Conservation (phyloP, 140 eudicot species). For the Erigeron philadelphicus region DNA sequence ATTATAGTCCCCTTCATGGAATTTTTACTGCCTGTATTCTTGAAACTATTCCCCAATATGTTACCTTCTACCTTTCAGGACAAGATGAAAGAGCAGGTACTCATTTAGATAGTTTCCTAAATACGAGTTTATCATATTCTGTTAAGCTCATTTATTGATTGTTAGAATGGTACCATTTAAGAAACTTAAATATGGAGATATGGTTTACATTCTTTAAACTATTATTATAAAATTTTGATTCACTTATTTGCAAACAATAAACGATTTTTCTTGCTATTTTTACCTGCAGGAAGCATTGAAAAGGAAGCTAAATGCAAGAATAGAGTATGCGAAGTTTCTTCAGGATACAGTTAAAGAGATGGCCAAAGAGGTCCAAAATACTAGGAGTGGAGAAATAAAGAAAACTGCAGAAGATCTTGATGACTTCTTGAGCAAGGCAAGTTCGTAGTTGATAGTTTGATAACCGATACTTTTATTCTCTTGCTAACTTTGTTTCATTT, state of each 20-base stretch:
- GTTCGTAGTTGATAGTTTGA: conserved; percentile 15
- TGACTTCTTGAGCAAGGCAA: conserved; percentile 62
- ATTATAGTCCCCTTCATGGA: conserved; percentile 85
- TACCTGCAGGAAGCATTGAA: conserved; percentile 62
- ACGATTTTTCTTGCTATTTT: conserved; percentile 15
- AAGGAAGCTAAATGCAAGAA: conserved; percentile 72
- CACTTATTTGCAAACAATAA: conserved; percentile 2
- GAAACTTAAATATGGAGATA: conserved; percentile 16
- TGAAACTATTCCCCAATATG: conserved; percentile 81
- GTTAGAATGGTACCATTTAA: conserved; percentile 2
- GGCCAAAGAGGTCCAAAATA: conserved; percentile 81
- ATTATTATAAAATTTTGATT: not conserved
- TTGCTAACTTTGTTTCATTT: conserved; percentile 19
- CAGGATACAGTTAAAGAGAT: conserved; percentile 78
- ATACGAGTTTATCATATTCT: conserved; percentile 18
- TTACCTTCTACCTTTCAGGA: conserved; percentile 88
- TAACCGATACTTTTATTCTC: not conserved
- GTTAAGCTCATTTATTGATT: not conserved
- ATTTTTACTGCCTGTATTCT: conserved; percentile 73
- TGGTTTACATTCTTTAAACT: not conserved
- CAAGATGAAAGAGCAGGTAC: conserved; percentile 92
- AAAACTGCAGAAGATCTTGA: conserved; percentile 87
- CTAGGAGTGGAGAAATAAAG: conserved; percentile 69
- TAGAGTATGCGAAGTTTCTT: conserved; percentile 78
- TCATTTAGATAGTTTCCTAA: conserved; percentile 1